Evolutionary conservation across 192 early-diverging fungal species (phyloP), one percentile per base, ranked within the genome.

Genomic region (Umbelopsis vinacea): DNA sequence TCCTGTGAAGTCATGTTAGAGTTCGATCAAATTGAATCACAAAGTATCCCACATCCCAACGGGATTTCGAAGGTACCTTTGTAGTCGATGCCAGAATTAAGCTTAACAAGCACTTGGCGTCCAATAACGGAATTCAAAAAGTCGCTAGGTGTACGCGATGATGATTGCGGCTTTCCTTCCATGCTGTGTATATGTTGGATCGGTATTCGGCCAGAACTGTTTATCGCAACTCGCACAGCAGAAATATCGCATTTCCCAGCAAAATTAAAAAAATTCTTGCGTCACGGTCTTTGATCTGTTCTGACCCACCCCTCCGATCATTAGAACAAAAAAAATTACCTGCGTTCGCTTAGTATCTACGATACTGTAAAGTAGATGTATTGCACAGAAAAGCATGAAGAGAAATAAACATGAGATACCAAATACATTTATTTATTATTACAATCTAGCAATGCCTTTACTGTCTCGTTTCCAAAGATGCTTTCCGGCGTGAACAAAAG

Each of bases 11-110:
- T 9, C 12, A 19, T 43, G 40, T 43, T 43, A 43, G 40, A 0
- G 40, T 43, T 12, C 40, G 71, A 19, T 10, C 8, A 24, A 53
- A 24, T 54, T 12, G 0, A 33, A 71, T 22, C 22, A 38, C 8
- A 24, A 46, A 15, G 40, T 17, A 29, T 46, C 7, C 17, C 9
- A 71, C 48, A 50, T 50, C 10, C n/a, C 2, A n/a, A 0, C 6
- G 5, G 33, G 24, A 47, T 15, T 21, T 17, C n/a, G 17, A 9
- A 38, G 55, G 46, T 85, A 92, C 97, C 97, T 84, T 88, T 88
- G 82, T 99, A 99, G 69, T 98, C 94, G 66, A 99, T 89, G 35
- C 96, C 96, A 22, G 96, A 97, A 83, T 98, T 98, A 14, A 99
- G 86, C 71, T 93, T 93, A 19, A 99, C 96, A 73, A 92, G 88